These are phyloP conservation scores for Clarireedia paspali DNA, from an alignment of 2,329 filamentous ascomycete genomes.

Conservation along the genomic window DNA sequence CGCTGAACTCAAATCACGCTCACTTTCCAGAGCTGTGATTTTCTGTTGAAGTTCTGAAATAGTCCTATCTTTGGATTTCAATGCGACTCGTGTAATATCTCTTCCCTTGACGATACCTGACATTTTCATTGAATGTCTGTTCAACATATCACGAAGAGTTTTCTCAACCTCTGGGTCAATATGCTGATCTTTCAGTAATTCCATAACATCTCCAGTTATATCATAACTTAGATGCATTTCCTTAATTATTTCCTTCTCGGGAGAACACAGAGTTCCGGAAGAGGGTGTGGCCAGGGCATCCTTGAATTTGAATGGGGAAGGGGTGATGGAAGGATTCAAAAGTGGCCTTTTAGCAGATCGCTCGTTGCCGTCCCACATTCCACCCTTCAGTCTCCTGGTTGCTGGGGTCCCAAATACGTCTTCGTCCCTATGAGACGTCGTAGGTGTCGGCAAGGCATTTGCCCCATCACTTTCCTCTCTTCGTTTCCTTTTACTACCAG, in stretches of 20 bases:
- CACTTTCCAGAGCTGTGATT: conserved; percentile 48
- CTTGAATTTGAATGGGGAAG: conserved; percentile 21
- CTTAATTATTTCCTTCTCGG: background rate
- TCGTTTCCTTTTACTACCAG: conserved; percentile 25
- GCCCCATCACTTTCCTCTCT: conserved; percentile 5
- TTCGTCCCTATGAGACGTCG: conserved; percentile 14
- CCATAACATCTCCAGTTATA: conserved; percentile 41
- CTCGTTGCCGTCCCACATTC: conserved; percentile 22
- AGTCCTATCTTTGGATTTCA: conserved; percentile 58
- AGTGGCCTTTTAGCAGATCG: conserved; percentile 11
- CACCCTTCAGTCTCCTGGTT: conserved; percentile 11
- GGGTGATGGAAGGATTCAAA: conserved; percentile 20
- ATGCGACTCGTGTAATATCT: conserved; percentile 54
- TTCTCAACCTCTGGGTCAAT: conserved; percentile 33
- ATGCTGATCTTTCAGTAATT: conserved; percentile 38
- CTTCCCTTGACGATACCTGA: conserved; percentile 57
- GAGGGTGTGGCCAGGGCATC: conserved; percentile 13
- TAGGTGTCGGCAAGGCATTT: conserved; percentile 23
- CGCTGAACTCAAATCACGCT: conserved; percentile 44
- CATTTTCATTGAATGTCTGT: conserved; percentile 47
- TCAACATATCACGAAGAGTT: conserved; percentile 39
- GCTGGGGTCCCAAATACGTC: conserved; percentile 19
- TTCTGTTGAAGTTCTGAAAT: conserved; percentile 59
- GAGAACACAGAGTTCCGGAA: conserved; percentile 14
- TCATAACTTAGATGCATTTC: conserved; percentile 23